Conservation (phyloP, 2,329 filamentous ascomycete genomes). For the Nemania sp. region DNA sequence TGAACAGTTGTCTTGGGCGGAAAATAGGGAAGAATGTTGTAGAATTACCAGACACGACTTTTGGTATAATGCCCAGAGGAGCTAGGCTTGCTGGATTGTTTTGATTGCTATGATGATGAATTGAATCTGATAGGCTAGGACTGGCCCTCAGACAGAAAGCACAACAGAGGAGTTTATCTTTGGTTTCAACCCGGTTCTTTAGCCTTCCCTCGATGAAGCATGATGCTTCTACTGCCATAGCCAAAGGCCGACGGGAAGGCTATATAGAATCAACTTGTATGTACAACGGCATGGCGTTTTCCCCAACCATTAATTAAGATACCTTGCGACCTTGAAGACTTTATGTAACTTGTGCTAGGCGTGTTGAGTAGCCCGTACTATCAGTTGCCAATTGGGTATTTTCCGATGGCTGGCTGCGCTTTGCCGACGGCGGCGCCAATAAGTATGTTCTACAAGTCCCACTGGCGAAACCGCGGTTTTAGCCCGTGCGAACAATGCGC, state of each 20-base stretch:
- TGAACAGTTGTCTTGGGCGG: constrained; percentile 58
- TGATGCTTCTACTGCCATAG: constrained; percentile 43
- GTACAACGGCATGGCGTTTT: constrained; percentile 63
- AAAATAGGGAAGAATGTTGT: constrained; percentile 50
- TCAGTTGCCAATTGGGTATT: no score
- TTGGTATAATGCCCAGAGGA: constrained; percentile 41
- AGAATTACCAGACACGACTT: constrained; percentile 42
- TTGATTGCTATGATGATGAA: constrained; percentile 51
- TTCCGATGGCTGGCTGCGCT: no score
- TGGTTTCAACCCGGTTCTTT: constrained; percentile 49
- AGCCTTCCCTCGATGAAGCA: constrained; percentile 46
- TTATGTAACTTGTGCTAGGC: not conserved
- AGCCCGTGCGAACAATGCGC: no score
- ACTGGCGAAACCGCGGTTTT: no score
- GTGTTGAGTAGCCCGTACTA: not conserved
- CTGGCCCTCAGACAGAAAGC: constrained; percentile 32
- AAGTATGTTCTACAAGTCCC: not conserved
- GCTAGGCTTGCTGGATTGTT: constrained; percentile 47
- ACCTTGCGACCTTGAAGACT: constrained; percentile 45
- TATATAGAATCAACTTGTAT: constrained; percentile 53
- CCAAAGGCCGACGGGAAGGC: constrained; percentile 35
- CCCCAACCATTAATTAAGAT: constrained; percentile 58
- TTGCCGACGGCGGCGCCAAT: no score
- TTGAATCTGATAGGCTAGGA: constrained; percentile 51
- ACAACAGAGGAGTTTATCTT: constrained; percentile 38